A percentile compares a stretch with the other conserved stretches of the same genome.
Conservation (phyloP, 345 rosid genomes). For the Sisymbrium irio region DNA sequence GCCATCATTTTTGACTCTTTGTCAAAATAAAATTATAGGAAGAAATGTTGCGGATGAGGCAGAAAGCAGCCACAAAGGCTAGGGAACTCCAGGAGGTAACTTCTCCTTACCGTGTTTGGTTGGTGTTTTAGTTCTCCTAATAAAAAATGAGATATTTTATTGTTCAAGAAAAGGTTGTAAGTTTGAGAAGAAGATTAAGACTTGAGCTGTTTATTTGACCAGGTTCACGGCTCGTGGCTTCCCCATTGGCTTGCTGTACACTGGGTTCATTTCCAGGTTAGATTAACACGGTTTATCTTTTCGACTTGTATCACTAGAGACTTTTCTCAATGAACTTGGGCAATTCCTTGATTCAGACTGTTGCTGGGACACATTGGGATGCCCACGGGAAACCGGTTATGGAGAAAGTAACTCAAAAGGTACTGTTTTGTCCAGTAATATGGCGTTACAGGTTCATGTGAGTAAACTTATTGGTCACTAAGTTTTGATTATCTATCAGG, state of each 20-base stretch:
- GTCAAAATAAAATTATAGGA: constrained; percentile 43
- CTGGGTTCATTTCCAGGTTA: constrained; percentile 59
- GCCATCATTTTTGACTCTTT: not conserved
- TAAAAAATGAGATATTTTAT: not conserved
- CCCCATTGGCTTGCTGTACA: constrained; percentile 90
- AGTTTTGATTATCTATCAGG: constrained; percentile 39
- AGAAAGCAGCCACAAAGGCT: constrained; percentile 66
- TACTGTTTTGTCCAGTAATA: constrained; percentile 19
- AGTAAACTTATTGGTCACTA: not conserved
- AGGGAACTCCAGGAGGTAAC: constrained; percentile 74
- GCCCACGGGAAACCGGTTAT: constrained; percentile 75
- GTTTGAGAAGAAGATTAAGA: not conserved
- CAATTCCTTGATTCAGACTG: constrained; percentile 38
- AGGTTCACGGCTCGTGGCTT: constrained; percentile 96
- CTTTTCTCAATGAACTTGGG: constrained; percentile 2
- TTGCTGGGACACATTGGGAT: constrained; percentile 56
- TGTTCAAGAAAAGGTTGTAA: not conserved
- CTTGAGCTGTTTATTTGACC: constrained; percentile 28
- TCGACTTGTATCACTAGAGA: not conserved
- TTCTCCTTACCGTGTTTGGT: constrained; percentile 22
- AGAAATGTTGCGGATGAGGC: constrained; percentile 72
- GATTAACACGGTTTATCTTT: constrained; percentile 1
- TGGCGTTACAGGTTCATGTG: not conserved
- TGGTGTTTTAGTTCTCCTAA: not conserved
- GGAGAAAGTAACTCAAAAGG: constrained; percentile 62